Evolutionary conservation across 2,329 filamentous ascomycete species (phyloP).

Genomic region (Monosporascus sp.): DNA sequence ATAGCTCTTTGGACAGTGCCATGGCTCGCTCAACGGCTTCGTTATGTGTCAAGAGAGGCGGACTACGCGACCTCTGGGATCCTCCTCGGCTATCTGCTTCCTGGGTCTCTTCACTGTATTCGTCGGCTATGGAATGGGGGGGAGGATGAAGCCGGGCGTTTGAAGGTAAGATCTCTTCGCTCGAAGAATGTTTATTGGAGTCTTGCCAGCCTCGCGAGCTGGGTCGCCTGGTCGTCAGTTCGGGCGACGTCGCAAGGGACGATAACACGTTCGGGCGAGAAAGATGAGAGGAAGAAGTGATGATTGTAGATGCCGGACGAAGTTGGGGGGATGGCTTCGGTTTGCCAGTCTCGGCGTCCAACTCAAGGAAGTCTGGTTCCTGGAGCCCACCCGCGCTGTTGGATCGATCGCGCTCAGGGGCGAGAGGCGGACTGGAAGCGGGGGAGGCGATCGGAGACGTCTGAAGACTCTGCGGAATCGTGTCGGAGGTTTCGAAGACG

Average conservation of each 20-base stretch:
- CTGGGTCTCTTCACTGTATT: slow-evolving; percentile 29
- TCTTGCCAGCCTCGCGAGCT: slow-evolving; percentile 47
- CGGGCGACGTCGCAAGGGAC: slow-evolving; percentile 48
- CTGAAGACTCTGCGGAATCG: slow-evolving; percentile 87
- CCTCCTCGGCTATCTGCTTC: slow-evolving; percentile 30
- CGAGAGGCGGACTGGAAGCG: slow-evolving; percentile 71
- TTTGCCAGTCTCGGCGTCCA: slow-evolving; percentile 44
- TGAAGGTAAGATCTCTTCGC: slow-evolving; percentile 48
- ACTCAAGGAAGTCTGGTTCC: slow-evolving; percentile 64
- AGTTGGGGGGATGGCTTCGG: slow-evolving; percentile 31
- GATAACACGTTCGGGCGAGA: slow-evolving; percentile 35
- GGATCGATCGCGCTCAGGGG: slow-evolving; percentile 37
- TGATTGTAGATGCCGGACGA: slow-evolving; percentile 40
- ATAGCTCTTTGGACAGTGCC: slow-evolving; percentile 79
- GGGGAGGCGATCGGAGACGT: slow-evolving; percentile 92
- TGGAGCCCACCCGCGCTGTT: slow-evolving; percentile 39
- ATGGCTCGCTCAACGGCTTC: slow-evolving; percentile 81
- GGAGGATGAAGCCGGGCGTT: slow-evolving; percentile 32
- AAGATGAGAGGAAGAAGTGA: slow-evolving; percentile 27
- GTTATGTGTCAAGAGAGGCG: slow-evolving; percentile 62
- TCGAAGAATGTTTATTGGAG: slow-evolving; percentile 37
- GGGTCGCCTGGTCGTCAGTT: slow-evolving; percentile 39
- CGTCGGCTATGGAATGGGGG: slow-evolving; percentile 16
- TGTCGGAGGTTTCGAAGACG: slow-evolving; percentile 90
- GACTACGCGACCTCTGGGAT: slow-evolving; percentile 66